Percentiles rank a stretch among this genome's conserved stretches.
phyloP scores from a whole-genome alignment of 2,329 filamentous ascomycete species.

The Neocucurbitaria cava region DNA sequence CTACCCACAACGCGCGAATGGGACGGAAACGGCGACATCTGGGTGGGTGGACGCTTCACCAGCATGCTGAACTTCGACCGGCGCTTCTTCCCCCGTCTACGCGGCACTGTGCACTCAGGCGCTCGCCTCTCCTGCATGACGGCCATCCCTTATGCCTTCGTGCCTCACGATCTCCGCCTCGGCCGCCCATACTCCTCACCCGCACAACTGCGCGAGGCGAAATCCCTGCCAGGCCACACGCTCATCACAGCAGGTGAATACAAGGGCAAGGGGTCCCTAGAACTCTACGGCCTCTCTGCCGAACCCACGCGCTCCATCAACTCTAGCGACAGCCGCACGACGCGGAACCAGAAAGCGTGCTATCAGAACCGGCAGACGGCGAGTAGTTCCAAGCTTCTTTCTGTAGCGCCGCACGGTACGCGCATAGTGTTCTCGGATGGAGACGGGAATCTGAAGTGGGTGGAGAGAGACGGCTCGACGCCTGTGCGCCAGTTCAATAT shows the following conservation, averaged over 20 bases:
- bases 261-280: conserved; percentile 87
- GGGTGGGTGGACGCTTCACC: conserved; percentile 87
- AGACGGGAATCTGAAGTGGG: conserved; percentile 85
- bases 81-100: conserved; percentile 79
- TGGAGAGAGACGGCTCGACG: conserved; percentile 78
- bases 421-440: conserved; percentile 84
- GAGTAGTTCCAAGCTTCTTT: conserved; percentile 79
- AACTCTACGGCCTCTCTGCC: conserved; percentile 75
- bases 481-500: conserved; percentile 65
- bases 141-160: conserved; percentile 71
- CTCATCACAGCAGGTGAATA: conserved; percentile 88
- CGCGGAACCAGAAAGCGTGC: conserved; percentile 52
- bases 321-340: conserved; percentile 36
- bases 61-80: conserved; percentile 89
- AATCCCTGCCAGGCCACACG: conserved; percentile 65
- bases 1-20: conserved; percentile 65
- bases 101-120: conserved; percentile 82
- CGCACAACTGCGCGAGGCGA: conserved; percentile 62
- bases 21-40: conserved; percentile 77
- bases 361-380: conserved; percentile 79
- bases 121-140: conserved; percentile 77
- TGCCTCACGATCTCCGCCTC: conserved; percentile 67
- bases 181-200: conserved; percentile 61
- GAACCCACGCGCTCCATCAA: conserved; percentile 38
- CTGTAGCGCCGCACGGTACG: conserved; percentile 80